phyloP scores from a whole-genome alignment of 495 filamentous ascomycete species.

The Penicillium goetzii region DNA sequence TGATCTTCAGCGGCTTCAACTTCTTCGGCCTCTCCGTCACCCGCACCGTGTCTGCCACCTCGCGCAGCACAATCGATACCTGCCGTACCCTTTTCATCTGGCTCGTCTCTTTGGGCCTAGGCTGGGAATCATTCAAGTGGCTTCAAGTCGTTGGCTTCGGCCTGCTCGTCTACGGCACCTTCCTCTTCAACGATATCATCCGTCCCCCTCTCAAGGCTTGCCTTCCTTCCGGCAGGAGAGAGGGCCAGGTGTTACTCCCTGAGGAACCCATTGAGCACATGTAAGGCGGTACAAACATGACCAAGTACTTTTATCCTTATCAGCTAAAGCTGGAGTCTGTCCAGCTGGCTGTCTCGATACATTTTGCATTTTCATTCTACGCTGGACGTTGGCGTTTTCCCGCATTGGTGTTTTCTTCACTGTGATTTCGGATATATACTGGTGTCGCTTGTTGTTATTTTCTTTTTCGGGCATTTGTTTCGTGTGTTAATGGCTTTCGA shows the following conservation, averaged over 20 bases:
- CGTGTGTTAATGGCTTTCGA: not conserved
- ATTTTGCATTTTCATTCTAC: slow-evolving; percentile 13
- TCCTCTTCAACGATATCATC: slow-evolving; percentile 93
- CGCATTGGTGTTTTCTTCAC: not conserved
- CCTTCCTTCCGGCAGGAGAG: slow-evolving; percentile 41
- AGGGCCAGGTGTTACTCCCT: slow-evolving; percentile 68
- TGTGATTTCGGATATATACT: not conserved
- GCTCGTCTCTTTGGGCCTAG: slow-evolving; percentile 88
- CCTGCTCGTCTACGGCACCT: slow-evolving; percentile 93
- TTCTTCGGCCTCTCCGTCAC: slow-evolving; percentile 97
- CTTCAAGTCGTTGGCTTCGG: slow-evolving; percentile 88
- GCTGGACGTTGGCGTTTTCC: slow-evolving; percentile 13
- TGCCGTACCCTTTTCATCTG: slow-evolving; percentile 98
- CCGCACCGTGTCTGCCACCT: slow-evolving; percentile 82
- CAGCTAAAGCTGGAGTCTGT: not conserved
- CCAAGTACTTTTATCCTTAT: not conserved
- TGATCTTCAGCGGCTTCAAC: slow-evolving; percentile 78
- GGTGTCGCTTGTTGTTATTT: not conserved
- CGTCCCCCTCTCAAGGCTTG: slow-evolving; percentile 72
- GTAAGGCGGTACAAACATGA: slow-evolving; percentile 22
- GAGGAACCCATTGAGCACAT: slow-evolving; percentile 85
- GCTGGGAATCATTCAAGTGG: slow-evolving; percentile 99
- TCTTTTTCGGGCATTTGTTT: not conserved
- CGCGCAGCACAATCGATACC: slow-evolving; percentile 93
- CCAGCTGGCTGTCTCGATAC: not conserved